These are phyloP conservation scores for Rhodotorula sp. DNA, from an alignment of 1,284 basidiomycete genomes.

Conservation along the genomic window DNA sequence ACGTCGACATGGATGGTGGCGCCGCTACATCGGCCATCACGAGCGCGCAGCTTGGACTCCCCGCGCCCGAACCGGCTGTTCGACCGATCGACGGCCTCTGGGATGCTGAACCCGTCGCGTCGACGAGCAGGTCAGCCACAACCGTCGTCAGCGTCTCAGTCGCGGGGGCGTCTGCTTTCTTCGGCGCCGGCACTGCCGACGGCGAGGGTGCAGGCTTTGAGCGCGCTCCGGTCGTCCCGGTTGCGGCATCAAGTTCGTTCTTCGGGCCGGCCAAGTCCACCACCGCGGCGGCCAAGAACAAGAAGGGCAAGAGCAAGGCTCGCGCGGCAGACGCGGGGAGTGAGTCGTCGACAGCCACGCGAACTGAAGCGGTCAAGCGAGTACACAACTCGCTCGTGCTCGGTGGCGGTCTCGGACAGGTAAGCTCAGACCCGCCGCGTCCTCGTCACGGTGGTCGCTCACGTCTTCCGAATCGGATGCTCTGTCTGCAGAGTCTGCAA, in stretches of 20 bases:
- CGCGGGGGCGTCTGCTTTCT: constrained; percentile 45
- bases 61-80: constrained; percentile 23
- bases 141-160: constrained; percentile 12
- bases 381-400: constrained; percentile 54
- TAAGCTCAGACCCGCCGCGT: neutral
- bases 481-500: neutral
- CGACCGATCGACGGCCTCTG: constrained; percentile 33
- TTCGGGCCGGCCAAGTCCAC: constrained; percentile 47
- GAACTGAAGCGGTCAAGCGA: constrained; percentile 46
- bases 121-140: constrained; percentile 15
- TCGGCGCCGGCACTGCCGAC: constrained; percentile 34
- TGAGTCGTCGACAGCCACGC: neutral
- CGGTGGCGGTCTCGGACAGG: constrained; percentile 56
- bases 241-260: constrained; percentile 50
- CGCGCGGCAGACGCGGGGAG: neutral
- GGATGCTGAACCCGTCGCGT: constrained; percentile 24
- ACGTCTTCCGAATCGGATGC: constrained; percentile 25
- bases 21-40: neutral
- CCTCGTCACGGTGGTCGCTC: constrained; percentile 8
- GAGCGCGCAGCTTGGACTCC: constrained; percentile 8
- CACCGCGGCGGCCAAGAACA: constrained; percentile 42
- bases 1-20: constrained; percentile 21
- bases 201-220: neutral
- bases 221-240: constrained; percentile 15
- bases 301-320: constrained; percentile 34